phyloP scores from a whole-genome alignment of 768 basidiomycete genomes.

The Rhodotorula taiwanensis region DNA sequence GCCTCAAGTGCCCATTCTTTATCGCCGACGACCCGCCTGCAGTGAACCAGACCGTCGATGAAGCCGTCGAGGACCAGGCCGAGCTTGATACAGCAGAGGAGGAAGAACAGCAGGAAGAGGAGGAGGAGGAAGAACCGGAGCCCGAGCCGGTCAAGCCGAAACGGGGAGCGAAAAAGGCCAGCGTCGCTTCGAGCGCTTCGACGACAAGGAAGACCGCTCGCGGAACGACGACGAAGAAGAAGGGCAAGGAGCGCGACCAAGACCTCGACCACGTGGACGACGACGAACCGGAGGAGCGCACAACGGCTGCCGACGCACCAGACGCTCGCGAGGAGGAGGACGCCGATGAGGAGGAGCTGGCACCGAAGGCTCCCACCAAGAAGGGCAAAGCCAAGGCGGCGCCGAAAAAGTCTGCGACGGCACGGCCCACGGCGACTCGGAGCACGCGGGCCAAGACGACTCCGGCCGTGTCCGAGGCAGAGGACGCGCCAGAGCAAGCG shows the following conservation, averaged over 20 bases:
- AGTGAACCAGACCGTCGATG: background rate
- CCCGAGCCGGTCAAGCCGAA: conserved; percentile 4
- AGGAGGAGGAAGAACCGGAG: background rate
- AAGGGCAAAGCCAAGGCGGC: background rate
- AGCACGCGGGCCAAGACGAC: conserved; percentile 1
- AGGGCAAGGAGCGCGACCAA: conserved; percentile 5
- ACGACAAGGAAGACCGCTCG: background rate
- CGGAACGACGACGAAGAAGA: background rate
- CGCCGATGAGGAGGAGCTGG: background rate
- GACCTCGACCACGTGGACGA: conserved; percentile 1
- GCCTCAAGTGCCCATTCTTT: conserved; percentile 30
- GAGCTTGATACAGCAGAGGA: background rate
- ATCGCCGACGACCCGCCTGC: conserved; percentile 9
- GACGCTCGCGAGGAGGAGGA: background rate
- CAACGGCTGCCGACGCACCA: too few relatives aligned
- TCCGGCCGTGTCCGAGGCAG: conserved; percentile 14
- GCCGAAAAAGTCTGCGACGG: background rate
- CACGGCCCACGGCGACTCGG: background rate
- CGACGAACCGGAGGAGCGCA: background rate
- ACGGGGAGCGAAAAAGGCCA: conserved; percentile 9
- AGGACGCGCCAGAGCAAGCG: background rate
- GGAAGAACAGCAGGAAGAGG: background rate
- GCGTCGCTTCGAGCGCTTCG: conserved; percentile 6
- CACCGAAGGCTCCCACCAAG: background rate
- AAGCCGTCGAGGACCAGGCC: background rate